phyloP scores from a whole-genome alignment of 768 basidiomycete species.

The Trametes sanguinea region DNA sequence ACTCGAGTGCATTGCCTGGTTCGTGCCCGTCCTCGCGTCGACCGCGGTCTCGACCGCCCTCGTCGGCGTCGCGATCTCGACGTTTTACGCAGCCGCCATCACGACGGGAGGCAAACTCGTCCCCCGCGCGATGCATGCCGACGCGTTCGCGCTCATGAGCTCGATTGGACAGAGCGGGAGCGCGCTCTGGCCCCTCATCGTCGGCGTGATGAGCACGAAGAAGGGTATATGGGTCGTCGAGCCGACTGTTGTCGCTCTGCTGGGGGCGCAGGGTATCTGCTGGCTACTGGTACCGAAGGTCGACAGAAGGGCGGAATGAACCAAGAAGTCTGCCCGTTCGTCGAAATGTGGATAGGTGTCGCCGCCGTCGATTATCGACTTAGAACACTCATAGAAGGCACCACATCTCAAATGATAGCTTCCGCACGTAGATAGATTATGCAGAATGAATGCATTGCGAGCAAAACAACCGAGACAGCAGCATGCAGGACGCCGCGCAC shows the following conservation, averaged over 20 bases:
- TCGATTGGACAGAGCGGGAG: constrained; percentile 34
- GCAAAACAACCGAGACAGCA: no score
- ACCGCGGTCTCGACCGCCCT: constrained; percentile 34
- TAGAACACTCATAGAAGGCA: no score
- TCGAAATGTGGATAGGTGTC: no score
- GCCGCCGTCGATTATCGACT: no score
- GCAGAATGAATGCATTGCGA: no score
- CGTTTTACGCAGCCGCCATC: constrained; percentile 33
- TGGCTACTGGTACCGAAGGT: constrained; percentile 31
- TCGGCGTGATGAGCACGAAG: constrained; percentile 33
- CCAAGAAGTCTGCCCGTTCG: no score
- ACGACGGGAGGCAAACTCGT: constrained; percentile 28
- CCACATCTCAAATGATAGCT: no score
- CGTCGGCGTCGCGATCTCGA: constrained; percentile 35
- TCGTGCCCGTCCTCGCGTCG: constrained; percentile 28
- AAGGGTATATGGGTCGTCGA: constrained; percentile 34
- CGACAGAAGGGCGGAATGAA: constrained; percentile 22
- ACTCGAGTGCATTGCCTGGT: constrained; percentile 31
- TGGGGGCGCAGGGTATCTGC: constrained; percentile 29
- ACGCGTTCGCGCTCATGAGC: constrained; percentile 34
- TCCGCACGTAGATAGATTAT: no score
- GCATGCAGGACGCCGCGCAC: no score
- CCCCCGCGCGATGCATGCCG: constrained; percentile 32
- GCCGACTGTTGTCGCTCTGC: constrained; percentile 31
- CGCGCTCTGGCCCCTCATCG: constrained; percentile 33